Percentiles rank a stretch among this genome's conserved stretches.
Conservation (phyloP, 2,329 filamentous ascomycete species). For the Microcera coccophila region DNA sequence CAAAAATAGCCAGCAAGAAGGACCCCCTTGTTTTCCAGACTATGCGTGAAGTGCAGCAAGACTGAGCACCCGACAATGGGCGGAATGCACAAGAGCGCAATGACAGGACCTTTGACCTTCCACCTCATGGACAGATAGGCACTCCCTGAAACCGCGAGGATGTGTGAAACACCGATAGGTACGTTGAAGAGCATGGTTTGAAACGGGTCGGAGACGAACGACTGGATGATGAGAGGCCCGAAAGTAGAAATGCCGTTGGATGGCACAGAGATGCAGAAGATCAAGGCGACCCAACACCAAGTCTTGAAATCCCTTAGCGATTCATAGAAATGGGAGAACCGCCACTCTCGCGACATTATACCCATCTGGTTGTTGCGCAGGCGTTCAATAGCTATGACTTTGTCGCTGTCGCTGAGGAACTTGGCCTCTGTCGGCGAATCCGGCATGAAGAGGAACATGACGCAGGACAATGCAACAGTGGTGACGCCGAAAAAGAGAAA, state of each 20-base stretch:
- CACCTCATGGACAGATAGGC: constrained; percentile 52
- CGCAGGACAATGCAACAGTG: constrained; percentile 44
- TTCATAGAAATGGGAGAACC: constrained; percentile 50
- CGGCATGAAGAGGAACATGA: constrained; percentile 47
- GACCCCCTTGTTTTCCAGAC: constrained; percentile 42
- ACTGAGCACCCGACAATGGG: constrained; percentile 56
- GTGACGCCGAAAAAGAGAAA: constrained; percentile 52
- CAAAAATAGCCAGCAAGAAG: constrained; percentile 56
- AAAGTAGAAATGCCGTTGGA: constrained; percentile 57
- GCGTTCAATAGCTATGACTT: constrained; percentile 51
- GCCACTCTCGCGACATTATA: constrained; percentile 49
- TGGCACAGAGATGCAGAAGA: constrained; percentile 54
- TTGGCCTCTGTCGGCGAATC: constrained; percentile 49
- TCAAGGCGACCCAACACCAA: constrained; percentile 55
- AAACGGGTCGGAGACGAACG: constrained; percentile 55
- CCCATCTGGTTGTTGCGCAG: constrained; percentile 54
- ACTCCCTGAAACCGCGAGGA: constrained; percentile 55
- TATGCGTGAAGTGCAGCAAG: constrained; percentile 48
- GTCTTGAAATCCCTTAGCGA: constrained; percentile 55
- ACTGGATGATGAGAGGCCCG: constrained; percentile 56
- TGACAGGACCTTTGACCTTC: constrained; percentile 55
- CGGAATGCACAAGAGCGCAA: constrained; percentile 52
- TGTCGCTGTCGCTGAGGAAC: constrained; percentile 49
- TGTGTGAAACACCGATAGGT: constrained; percentile 56
- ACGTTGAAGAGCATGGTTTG: constrained; percentile 59